Evolutionary conservation across 371 early-diverging fungal species (phyloP), one percentile per base, ranked within the genome.

Genomic region (Mortierella sp.): DNA sequence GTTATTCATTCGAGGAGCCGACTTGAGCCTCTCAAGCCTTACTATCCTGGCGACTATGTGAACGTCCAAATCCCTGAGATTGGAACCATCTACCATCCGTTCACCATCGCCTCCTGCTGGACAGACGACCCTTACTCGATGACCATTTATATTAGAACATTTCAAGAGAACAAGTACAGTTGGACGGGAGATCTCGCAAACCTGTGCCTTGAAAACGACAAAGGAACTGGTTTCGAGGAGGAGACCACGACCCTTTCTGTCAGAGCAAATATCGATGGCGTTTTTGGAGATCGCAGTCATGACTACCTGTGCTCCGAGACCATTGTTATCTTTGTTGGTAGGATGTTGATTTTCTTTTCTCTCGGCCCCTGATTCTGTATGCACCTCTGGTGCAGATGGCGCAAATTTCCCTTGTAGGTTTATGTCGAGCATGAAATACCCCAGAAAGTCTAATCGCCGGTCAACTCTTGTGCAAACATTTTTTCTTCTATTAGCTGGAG

Each of bases 31-130:
- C 62, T 77, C 4, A 77, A 77, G 57, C 77, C 77, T 0, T 77
- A 77, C n/a, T 77, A 77, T 19, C 77, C 77, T 1, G 77, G 72
- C n/a, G 77, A 77, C 29, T 77, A 77, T 53, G 62, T 77, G 53
- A 77, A 62, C 19, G 26, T 77, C 48, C 64, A 77, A 55, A 68
- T 72, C n/a, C 69, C 69, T 9, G 45, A 56, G 18, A 11, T 77
- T n/a, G 68, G 72, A 46, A 55, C 57, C 7, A 64, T 71, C 7
- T 68, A 64, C 11, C 77, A 77, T 21, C 77, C 77, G 14, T 77
- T 77, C 56, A 77, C 77, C 23, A 72, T 77, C 28, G 77, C 72
- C 12, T 77, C 77, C 4, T 77, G 72, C 55, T 77, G 77, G 77
- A 62, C 77, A 0, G 77, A 77, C 23, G 77, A 77, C 45, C 77